Evolutionary conservation across 2,329 filamentous ascomycete species (phyloP), one percentile per base, ranked within the genome.

Genomic region (Phyllachora maydis): DNA sequence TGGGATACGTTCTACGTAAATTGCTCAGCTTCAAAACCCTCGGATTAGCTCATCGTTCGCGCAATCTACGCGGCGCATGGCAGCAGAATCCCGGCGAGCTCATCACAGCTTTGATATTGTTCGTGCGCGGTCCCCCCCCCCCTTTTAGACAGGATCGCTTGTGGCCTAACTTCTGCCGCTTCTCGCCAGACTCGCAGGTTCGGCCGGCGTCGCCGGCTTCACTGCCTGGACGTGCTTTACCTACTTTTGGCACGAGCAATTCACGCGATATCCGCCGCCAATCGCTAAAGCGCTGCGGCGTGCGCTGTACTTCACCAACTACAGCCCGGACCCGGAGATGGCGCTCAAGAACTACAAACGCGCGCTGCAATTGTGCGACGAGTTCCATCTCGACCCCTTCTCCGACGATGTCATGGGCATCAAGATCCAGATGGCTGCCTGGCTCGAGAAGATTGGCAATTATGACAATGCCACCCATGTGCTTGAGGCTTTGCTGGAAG

Each of bases 381-480:
- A 79, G 38, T 41, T 75, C 23, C 68, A 70, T 1, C 65, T 98
- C 52, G 81, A 95, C 40, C 79, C 78, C 0, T 90, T 83, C 42
- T 83, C 77, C 4, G 77, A 93, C 36, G 83, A 93, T 43, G 72
- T 93, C 16, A 59, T 93, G 35, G 88, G 88, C 6, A 70, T 95
- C 24, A 79, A 82, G 40, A 71, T 95, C 23, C 70, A 83, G 41
- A 58, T 91, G 6, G 70, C 79, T 2, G 60, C 62, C 7, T 69
- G 91, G 58, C 59, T 92, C 31, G 79, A 93, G 46, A 72, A 74
- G 39, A 65, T 78, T 10, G 60, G 70, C 16, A 65, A 74, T 36
- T 70, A 70, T 38, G 56, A 65, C 12, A 65, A 70, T 27, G 69
- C 82, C 0, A 70, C 78, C 27, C 65, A 78, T 23, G 68, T 92